Percentiles rank a stretch among this genome's conserved stretches.
These are phyloP conservation scores for Trichosporon coremiiforme DNA, from an alignment of 1,284 basidiomycete genomes.

Conservation along the genomic window DNA sequence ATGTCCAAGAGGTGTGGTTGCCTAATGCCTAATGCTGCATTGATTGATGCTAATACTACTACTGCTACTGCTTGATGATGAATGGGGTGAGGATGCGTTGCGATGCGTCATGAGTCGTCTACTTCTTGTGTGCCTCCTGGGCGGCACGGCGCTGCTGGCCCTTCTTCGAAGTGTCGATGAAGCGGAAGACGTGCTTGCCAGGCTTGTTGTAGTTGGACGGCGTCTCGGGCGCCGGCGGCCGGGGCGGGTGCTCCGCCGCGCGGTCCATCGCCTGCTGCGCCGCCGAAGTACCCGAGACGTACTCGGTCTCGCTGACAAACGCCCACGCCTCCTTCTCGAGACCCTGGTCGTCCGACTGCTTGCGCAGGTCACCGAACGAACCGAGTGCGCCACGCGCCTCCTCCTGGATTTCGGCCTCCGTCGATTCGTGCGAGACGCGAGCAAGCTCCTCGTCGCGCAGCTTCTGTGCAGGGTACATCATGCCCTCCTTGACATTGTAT, in stretches of 20 bases:
- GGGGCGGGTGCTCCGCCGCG: neutral
- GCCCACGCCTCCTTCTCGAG: conserved; percentile 51
- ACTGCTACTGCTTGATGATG: conserved; percentile 8
- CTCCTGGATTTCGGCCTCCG: conserved; percentile 45
- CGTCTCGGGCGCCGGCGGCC: conserved; percentile 3
- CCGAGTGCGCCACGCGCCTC: conserved; percentile 45
- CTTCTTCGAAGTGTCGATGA: conserved; percentile 32
- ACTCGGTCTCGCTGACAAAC: conserved; percentile 42
- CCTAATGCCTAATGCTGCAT: conserved; percentile 21
- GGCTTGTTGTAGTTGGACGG: conserved; percentile 17
- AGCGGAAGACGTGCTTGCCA: conserved; percentile 28
- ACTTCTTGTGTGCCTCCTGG: conserved; percentile 14
- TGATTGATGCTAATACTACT: conserved; percentile 15
- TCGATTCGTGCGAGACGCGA: conserved; percentile 43
- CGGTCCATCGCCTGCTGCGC: conserved; percentile 4
- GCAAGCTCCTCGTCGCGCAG: conserved; percentile 24
- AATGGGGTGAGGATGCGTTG: conserved; percentile 7
- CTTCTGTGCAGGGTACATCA: conserved; percentile 1
- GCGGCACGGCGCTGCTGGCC: neutral
- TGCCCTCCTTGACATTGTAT: conserved; percentile 30
- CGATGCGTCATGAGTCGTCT: conserved; percentile 14
- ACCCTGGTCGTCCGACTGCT: conserved; percentile 27
- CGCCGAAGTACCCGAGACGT: conserved; percentile 24
- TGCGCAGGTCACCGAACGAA: conserved; percentile 39
- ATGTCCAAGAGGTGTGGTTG: neutral